phyloP scores from a whole-genome alignment of 169 alveolate species.

The Perkinsus chesapeaki region DNA sequence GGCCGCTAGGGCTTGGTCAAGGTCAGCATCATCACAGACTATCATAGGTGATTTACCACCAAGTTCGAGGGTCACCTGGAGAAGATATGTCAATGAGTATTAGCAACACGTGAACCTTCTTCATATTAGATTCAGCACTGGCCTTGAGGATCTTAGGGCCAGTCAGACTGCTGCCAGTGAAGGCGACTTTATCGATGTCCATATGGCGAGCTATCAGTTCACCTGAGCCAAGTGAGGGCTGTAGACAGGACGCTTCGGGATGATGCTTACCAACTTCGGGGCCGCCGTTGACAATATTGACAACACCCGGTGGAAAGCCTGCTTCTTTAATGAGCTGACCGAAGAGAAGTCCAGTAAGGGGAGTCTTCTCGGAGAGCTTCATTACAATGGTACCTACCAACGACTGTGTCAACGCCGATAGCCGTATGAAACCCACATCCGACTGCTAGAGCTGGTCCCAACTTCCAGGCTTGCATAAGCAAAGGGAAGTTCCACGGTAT shows the following conservation, averaged over 20 bases:
- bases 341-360: slow-evolving; percentile 55
- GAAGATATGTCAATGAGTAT: not conserved
- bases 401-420: not conserved
- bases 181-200: slow-evolving; percentile 57
- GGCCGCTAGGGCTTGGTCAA: slow-evolving; percentile 59
- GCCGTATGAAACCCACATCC: slow-evolving; percentile 20
- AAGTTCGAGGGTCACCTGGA: slow-evolving; percentile 59
- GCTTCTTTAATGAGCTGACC: slow-evolving; percentile 60
- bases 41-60: slow-evolving; percentile 80
- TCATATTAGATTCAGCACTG: slow-evolving; percentile 45
- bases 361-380: slow-evolving; percentile 72
- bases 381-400: slow-evolving; percentile 51
- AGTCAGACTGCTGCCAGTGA: slow-evolving; percentile 71
- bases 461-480: slow-evolving; percentile 57
- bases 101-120: slow-evolving; percentile 18
- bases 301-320: slow-evolving; percentile 74
- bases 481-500: slow-evolving; percentile 83
- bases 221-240: slow-evolving; percentile 29
- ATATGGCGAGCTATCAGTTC: slow-evolving; percentile 43
- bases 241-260: slow-evolving; percentile 8
- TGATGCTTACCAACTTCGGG: slow-evolving; percentile 7
- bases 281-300: slow-evolving; percentile 73
- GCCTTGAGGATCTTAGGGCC: slow-evolving; percentile 48
- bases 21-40: slow-evolving; percentile 63
- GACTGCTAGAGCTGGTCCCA: slow-evolving; percentile 64